phyloP scores from a whole-genome alignment of 306 rosid species.

The Trifolium subterraneum region DNA sequence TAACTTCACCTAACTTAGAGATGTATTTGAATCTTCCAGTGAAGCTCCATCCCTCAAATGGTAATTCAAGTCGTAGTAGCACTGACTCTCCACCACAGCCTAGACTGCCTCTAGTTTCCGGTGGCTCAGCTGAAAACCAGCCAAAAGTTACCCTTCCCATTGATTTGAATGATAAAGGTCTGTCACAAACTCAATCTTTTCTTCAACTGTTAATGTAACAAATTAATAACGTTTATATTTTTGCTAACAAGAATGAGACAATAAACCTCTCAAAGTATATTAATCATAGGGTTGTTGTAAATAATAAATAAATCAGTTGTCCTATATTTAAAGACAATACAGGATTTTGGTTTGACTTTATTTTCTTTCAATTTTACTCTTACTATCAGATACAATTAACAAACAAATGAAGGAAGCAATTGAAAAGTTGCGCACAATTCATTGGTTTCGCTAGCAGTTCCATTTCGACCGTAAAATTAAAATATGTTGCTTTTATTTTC shows the following conservation, averaged over 20 bases:
- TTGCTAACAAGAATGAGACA: neutral
- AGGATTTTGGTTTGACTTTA: neutral
- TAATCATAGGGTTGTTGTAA: constrained; percentile 11
- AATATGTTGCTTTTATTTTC: too few species aligned
- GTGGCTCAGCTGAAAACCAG: constrained; percentile 71
- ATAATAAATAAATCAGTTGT: constrained; percentile 1
- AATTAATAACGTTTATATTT: neutral
- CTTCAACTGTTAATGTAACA: constrained; percentile 19
- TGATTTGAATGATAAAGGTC: constrained; percentile 90
- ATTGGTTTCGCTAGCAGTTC: neutral
- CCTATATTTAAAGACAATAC: neutral
- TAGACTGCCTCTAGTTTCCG: constrained; percentile 56
- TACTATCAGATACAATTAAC: neutral
- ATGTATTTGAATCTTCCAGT: constrained; percentile 70
- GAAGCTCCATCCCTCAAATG: constrained; percentile 68
- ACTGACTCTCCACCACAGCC: constrained; percentile 85
- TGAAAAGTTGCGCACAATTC: neutral
- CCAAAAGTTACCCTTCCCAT: constrained; percentile 66
- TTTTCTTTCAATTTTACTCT: neutral
- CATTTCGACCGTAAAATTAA: neutral
- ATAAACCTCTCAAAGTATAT: constrained; percentile 17
- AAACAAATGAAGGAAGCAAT: neutral
- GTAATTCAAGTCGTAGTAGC: constrained; percentile 75
- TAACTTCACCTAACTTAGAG: constrained; percentile 66
- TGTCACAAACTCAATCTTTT: constrained; percentile 37